phyloP scores from a whole-genome alignment of 306 rosid species.

The Calophaca sinica region DNA sequence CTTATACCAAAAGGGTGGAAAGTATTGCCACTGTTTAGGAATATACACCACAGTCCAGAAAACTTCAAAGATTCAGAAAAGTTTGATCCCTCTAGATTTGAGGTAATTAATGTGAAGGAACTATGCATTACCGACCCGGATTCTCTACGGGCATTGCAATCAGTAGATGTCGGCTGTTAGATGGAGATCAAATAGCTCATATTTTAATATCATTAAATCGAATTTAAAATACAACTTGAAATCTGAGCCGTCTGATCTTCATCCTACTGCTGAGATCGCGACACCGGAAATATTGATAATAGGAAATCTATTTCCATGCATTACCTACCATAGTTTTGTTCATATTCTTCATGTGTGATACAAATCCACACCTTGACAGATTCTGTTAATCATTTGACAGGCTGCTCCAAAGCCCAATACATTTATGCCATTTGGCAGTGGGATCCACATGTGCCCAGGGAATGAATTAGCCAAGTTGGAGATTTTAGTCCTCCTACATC shows the following conservation, averaged over 20 bases:
- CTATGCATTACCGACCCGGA: not conserved
- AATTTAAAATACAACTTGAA: no score
- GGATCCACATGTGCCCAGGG: constrained; percentile 95
- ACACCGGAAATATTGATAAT: no score
- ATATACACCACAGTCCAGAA: constrained; percentile 89
- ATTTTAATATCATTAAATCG: no score
- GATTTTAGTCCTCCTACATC: constrained; percentile 85
- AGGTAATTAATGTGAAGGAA: constrained; percentile 56
- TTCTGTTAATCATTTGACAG: constrained; percentile 52
- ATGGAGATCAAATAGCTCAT: no score
- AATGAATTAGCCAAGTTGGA: constrained; percentile 96
- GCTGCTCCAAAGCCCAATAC: constrained; percentile 89
- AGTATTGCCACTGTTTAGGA: constrained; percentile 91
- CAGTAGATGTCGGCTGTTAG: no score
- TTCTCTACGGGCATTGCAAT: no score
- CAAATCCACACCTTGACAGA: constrained; percentile 28
- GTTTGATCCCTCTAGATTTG: constrained; percentile 95
- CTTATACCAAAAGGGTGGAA: constrained; percentile 99
- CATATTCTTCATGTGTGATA: not conserved
- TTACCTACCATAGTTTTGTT: constrained; percentile 16
- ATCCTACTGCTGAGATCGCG: no score
- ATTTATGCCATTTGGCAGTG: constrained; percentile 97
- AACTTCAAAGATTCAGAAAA: constrained; percentile 80
- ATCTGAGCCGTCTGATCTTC: no score
- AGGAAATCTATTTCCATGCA: not conserved